Evolutionary conservation across 805 yeast genomes (phyloP).

Genomic region (Wickerhamomyces bisporus): DNA sequence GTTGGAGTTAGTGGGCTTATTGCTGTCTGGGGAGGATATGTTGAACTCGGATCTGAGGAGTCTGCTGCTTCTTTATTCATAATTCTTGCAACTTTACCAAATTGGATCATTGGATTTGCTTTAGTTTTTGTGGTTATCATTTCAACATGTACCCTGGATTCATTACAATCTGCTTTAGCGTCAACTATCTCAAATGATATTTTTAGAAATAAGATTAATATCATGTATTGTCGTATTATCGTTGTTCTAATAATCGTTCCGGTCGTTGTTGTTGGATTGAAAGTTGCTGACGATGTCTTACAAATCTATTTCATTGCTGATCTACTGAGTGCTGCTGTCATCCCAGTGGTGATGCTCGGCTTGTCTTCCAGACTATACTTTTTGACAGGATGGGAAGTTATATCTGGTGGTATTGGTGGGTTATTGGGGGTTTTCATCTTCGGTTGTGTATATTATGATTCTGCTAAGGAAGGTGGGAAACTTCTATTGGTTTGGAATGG

Average conservation of each 20-base stretch:
- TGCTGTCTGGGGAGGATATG: constrained; percentile 85
- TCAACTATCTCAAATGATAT: constrained; percentile 87
- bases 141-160: constrained; percentile 86
- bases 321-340: constrained; percentile 77
- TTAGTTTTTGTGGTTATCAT: constrained; percentile 67
- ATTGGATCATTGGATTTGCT: constrained; percentile 82
- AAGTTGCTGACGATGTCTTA: constrained; percentile 75
- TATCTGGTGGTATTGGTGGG: constrained; percentile 82
- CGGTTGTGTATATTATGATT: constrained; percentile 74
- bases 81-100: constrained; percentile 66
- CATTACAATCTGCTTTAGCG: constrained; percentile 82
- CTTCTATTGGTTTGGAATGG: constrained; percentile 76
- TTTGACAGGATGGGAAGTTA: constrained; percentile 73
- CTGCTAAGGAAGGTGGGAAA: constrained; percentile 72
- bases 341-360: constrained; percentile 81
- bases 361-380: constrained; percentile 62
- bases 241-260: constrained; percentile 83
- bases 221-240: constrained; percentile 60
- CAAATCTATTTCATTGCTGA: constrained; percentile 90
- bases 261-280: constrained; percentile 74
- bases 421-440: constrained; percentile 73
- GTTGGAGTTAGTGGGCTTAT: constrained; percentile 81
- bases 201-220: constrained; percentile 72
- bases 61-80: constrained; percentile 71
- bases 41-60: constrained; percentile 38